Evolutionary conservation across 2,329 filamentous ascomycete species (phyloP).

Genomic region (Sporothrix luriei): DNA sequence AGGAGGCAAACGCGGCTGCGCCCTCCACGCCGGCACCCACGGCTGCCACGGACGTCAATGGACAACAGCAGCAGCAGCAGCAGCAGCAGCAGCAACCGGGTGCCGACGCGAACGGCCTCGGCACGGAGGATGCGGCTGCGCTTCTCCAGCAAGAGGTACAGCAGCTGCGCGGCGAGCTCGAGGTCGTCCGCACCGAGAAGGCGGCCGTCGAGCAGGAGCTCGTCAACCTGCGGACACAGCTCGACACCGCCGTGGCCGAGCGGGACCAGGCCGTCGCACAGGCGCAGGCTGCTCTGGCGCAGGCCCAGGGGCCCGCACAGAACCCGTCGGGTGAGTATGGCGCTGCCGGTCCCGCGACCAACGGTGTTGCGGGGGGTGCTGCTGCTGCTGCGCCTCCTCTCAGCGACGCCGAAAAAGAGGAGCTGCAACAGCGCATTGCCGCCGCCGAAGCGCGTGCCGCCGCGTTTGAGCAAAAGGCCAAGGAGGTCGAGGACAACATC

Average conservation of each 20-base stretch:
- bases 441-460: conserved; percentile 63
- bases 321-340: conserved; percentile 37
- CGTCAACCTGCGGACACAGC: conserved; percentile 56
- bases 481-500: conserved; percentile 65
- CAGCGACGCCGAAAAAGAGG: conserved; percentile 61
- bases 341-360: conserved; percentile 33
- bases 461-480: conserved; percentile 65
- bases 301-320: conserved; percentile 29
- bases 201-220: conserved; percentile 67
- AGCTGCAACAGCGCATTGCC: conserved; percentile 64
- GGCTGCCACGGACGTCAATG: conserved; percentile 28
- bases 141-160: conserved; percentile 55
- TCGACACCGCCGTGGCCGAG: conserved; percentile 64
- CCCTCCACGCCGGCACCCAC: conserved; percentile 26
- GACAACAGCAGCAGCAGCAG: conserved; percentile 7
- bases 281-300: conserved; percentile 35
- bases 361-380: conserved; percentile 35
- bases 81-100: conserved; percentile 7
- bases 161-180: conserved; percentile 62
- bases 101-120: conserved; percentile 40
- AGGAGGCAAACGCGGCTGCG: not conserved
- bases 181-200: conserved; percentile 68
- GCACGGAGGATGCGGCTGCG: conserved; percentile 51
- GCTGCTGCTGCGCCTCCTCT: conserved; percentile 40
- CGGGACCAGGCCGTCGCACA: conserved; percentile 62